Base-by-base conservation (phyloP, 1,284 basidiomycete genomes). In the Marasmius oreades region DNA sequence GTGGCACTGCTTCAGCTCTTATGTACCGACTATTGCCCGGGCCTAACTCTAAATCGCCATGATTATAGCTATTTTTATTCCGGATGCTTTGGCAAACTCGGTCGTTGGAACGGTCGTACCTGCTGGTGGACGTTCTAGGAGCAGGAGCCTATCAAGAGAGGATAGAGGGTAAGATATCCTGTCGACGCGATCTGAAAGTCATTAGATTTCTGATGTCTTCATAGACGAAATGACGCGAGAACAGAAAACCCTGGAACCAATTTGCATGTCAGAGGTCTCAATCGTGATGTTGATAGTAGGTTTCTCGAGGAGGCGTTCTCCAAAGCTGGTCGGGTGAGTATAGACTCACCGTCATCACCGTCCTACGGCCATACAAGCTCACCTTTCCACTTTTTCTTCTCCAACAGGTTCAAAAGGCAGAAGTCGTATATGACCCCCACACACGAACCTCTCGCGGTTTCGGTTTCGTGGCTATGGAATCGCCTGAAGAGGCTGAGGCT, bases 381-480 rank as follows among this genome's bases (percentile, higher is more conserved):
- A 46, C 14, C 5, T 37, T 37, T 37, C 36, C 36, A 3, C 23
- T 24, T 20, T 10, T 45, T 24, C 7, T 12, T n/a, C n/a, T n/a
- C n/a, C n/a, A n/a, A n/a, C 20, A 46, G 45, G 80, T 84, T 53
- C 73, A 81, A 64, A 84, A 91, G 72, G 84, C 82, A 24, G 84
- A 89, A 64, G 82, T 93, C 70, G 92, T 93, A 89, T 84, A 84
- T 63, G 91, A 93, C 72, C 91, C 91, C 36, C 90, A 92, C 74
- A 82, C 85, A 59, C 82, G 87, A 66, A 90, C 92, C 66, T 88
- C 89, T 48, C 86, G 91, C 66, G 91, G 91, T 52, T 93, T 93
- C 64, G 91, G 88, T 55, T 93, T 93, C 69, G 91, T 93, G 64
- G 92, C 88, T 57, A 90, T 90, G 81, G 86, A 87, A 66, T 77